phyloP scores from a whole-genome alignment of 1,139 yeast genomes.

The Saccharomyces hybrid region DNA sequence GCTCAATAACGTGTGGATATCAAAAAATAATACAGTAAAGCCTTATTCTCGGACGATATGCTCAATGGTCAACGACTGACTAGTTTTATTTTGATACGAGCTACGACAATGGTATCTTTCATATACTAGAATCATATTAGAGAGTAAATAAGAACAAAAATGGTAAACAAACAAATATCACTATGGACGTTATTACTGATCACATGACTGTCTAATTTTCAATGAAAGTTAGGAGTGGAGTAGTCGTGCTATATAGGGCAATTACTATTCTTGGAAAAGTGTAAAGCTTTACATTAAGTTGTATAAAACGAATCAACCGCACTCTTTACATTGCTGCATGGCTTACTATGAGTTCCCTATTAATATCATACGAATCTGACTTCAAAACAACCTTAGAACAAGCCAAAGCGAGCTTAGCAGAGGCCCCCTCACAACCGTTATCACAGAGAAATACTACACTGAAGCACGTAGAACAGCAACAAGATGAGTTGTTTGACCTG shows the following conservation, averaged over 20 bases:
- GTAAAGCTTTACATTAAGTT: background rate
- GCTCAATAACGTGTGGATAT: background rate
- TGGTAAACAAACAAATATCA: background rate
- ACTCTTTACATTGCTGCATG: background rate
- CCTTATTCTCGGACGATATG: background rate
- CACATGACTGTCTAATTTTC: background rate
- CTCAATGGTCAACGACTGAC: background rate
- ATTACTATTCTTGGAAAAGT: background rate
- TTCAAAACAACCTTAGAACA: slow-evolving; percentile 28
- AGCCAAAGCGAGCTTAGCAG: slow-evolving; percentile 15
- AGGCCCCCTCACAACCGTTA: slow-evolving; percentile 19
- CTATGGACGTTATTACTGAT: background rate
- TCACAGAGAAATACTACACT: slow-evolving; percentile 23
- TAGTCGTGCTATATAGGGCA: background rate
- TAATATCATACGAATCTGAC: slow-evolving; percentile 29
- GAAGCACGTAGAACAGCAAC: slow-evolving; percentile 26
- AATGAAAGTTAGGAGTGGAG: background rate
- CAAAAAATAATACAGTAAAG: background rate
- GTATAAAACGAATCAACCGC: too few relatives aligned
- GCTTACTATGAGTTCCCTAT: slow-evolving; percentile 19
- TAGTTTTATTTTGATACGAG: background rate
- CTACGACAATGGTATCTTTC: background rate
- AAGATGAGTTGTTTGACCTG: slow-evolving; percentile 29
- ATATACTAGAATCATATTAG: background rate
- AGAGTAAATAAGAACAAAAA: slow-evolving; percentile 1